Evolutionary conservation across 176 grass and related monocot genomes (phyloP).

Genomic region (Miscanthus lutarioriparius): DNA sequence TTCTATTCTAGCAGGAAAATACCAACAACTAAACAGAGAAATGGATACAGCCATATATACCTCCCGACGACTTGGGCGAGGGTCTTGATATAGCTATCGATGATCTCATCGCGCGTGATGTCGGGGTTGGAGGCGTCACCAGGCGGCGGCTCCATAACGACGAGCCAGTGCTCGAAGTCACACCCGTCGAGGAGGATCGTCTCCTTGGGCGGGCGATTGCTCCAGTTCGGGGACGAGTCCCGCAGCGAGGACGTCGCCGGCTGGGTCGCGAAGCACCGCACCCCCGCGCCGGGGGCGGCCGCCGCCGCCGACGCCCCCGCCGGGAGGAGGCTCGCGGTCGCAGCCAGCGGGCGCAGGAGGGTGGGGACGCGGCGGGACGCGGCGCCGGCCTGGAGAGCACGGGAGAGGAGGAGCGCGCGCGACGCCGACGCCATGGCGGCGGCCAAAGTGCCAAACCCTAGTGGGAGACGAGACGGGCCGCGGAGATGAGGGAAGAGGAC

Average conservation of each 20-base stretch:
- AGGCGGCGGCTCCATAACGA: conserved; percentile 75
- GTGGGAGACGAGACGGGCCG: background rate
- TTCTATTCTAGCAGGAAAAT: background rate
- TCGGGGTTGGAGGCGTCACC: conserved; percentile 53
- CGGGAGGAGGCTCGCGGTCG: background rate
- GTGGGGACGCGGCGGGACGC: background rate
- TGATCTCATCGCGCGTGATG: conserved; percentile 72
- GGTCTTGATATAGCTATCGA: conserved; percentile 84
- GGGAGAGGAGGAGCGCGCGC: conserved; percentile 27
- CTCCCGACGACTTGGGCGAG: conserved; percentile 71
- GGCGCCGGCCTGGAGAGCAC: background rate
- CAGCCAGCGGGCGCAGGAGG: conserved; percentile 30
- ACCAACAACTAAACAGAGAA: background rate
- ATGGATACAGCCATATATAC: conserved; percentile 26
- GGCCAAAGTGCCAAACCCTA: background rate
- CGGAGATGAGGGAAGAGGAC: background rate
- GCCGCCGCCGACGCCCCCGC: background rate
- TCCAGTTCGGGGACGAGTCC: conserved; percentile 79
- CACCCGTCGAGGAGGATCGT: conserved; percentile 81
- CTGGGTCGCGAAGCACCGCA: conserved; percentile 52
- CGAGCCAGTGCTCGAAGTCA: conserved; percentile 93
- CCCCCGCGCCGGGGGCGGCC: background rate
- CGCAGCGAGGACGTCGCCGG: conserved; percentile 62
- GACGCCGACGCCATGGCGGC: conserved; percentile 28
- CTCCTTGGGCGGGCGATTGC: conserved; percentile 79